Evolutionary conservation across 805 yeast species (phyloP).

Genomic region (Pichia scutulata): DNA sequence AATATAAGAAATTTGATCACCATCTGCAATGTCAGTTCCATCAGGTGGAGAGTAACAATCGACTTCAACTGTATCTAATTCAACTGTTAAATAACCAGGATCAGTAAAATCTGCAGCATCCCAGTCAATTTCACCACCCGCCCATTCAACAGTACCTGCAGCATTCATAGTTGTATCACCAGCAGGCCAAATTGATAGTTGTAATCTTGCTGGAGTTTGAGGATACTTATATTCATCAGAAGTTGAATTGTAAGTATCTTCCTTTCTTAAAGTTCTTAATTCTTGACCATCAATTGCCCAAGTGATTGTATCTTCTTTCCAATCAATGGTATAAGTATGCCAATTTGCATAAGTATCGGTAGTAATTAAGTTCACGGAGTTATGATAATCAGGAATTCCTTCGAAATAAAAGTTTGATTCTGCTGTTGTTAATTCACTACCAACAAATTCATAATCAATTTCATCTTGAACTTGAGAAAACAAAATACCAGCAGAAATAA

Average conservation of each 20-base stretch:
- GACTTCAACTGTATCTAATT: constrained; percentile 50
- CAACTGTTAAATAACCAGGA: constrained; percentile 76
- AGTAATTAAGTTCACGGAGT: constrained; percentile 39
- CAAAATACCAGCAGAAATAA: constrained; percentile 72
- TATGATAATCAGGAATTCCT: constrained; percentile 63
- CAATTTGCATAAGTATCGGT: constrained; percentile 54
- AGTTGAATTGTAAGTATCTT: constrained; percentile 58
- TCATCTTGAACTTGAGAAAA: constrained; percentile 86
- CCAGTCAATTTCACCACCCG: constrained; percentile 89
- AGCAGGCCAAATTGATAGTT: constrained; percentile 74
- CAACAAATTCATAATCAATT: constrained; percentile 82
- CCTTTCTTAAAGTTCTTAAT: constrained; percentile 57
- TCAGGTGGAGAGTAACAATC: constrained; percentile 70
- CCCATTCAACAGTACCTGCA: constrained; percentile 68
- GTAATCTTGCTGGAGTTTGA: constrained; percentile 68
- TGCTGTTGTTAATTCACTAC: constrained; percentile 55
- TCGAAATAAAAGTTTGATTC: constrained; percentile 79
- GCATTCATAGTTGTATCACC: constrained; percentile 46
- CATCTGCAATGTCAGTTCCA: constrained; percentile 37
- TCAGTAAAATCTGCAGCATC: constrained; percentile 59
- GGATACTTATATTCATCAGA: constrained; percentile 50
- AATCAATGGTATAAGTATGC: constrained; percentile 73
- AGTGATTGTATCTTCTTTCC: constrained; percentile 62
- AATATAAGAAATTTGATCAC: constrained; percentile 36
- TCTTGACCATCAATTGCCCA: constrained; percentile 70